Conservation (phyloP, 345 rosid species). For the Eutrema yunnanense region DNA sequence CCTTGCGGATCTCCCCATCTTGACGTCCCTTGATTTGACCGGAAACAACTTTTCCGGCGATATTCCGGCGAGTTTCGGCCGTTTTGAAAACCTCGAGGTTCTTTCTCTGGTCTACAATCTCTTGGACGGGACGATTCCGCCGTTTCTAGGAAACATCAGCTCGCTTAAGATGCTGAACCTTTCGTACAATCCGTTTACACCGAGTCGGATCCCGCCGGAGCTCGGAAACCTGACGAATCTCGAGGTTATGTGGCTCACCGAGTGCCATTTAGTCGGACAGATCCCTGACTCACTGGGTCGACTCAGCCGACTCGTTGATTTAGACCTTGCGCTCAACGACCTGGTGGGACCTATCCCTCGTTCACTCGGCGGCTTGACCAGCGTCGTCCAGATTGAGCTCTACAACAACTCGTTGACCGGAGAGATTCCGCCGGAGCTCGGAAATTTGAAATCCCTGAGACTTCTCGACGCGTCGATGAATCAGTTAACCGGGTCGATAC, state of each 20-base stretch:
- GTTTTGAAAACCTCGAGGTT: slow-evolving; percentile 70
- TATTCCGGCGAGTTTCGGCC: slow-evolving; percentile 60
- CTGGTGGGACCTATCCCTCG: slow-evolving; percentile 63
- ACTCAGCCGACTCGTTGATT: slow-evolving; percentile 60
- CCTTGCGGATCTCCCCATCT: slow-evolving; percentile 48
- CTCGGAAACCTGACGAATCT: slow-evolving; percentile 72
- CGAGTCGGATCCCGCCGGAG: slow-evolving; percentile 80
- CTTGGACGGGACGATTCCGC: slow-evolving; percentile 63
- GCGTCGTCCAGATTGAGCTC: slow-evolving; percentile 82
- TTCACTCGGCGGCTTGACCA: slow-evolving; percentile 54
- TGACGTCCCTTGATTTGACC: slow-evolving; percentile 59
- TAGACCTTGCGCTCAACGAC: slow-evolving; percentile 75
- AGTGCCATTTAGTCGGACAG: slow-evolving; percentile 70
- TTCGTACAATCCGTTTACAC: slow-evolving; percentile 78
- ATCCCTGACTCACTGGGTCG: slow-evolving; percentile 83
- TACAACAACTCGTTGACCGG: slow-evolving; percentile 93
- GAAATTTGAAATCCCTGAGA: slow-evolving; percentile 56
- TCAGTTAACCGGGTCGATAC: slow-evolving; percentile 56
- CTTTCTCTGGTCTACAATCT: slow-evolving; percentile 75
- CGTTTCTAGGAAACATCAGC: slow-evolving; percentile 56
- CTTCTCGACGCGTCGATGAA: slow-evolving; percentile 91
- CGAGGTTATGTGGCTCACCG: slow-evolving; percentile 89
- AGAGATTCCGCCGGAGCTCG: slow-evolving; percentile 50
- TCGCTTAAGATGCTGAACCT: slow-evolving; percentile 69
- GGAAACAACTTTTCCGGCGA: slow-evolving; percentile 89